These are phyloP conservation scores for Pyrus hybrid DNA, from an alignment of 331 rosid genomes.

Conservation along the genomic window DNA sequence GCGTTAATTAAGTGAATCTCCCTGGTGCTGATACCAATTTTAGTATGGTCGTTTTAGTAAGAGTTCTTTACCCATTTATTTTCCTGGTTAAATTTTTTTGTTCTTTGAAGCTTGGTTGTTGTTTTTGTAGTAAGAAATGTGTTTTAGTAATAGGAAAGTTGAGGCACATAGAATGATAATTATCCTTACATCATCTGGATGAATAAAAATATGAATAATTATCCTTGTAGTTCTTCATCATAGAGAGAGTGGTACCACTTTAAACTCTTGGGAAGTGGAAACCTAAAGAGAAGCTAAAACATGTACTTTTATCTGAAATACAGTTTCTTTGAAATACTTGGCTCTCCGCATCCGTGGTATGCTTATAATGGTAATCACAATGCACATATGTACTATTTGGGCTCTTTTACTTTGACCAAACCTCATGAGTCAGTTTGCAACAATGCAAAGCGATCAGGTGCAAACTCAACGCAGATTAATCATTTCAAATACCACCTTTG, in stretches of 20 bases:
- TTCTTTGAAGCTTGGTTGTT: background rate
- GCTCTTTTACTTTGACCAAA: background rate
- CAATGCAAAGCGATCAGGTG: background rate
- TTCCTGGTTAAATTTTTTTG: background rate
- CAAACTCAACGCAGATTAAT: background rate
- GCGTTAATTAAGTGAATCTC: background rate
- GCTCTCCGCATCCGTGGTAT: background rate
- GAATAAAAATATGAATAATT: background rate
- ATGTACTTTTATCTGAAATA: background rate
- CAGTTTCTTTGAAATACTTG: background rate
- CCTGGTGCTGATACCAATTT: background rate
- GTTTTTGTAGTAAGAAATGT: no score
- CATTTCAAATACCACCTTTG: background rate
- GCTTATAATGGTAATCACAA: background rate
- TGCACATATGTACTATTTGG: background rate
- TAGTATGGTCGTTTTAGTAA: background rate
- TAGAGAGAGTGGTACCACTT: background rate
- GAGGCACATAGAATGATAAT: background rate
- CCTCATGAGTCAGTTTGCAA: background rate
- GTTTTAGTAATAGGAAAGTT: background rate
- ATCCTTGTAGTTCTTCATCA: background rate
- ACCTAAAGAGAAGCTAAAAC: background rate
- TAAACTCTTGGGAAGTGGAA: background rate
- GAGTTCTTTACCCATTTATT: background rate
- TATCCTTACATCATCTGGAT: background rate